phyloP scores from a whole-genome alignment of 345 rosid species.

The Bruguiera gymnorhiza region DNA sequence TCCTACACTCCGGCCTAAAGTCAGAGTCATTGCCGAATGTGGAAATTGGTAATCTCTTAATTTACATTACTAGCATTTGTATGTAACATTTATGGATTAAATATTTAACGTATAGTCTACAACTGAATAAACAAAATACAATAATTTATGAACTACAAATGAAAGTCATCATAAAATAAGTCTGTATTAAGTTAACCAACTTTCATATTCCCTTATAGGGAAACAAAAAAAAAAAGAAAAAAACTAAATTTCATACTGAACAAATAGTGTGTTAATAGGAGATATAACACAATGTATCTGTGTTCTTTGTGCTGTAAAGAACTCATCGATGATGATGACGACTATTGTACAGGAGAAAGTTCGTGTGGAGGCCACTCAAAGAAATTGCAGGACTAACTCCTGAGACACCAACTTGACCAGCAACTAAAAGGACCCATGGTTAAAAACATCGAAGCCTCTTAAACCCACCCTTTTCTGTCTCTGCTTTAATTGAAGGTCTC shows the following conservation, averaged over 20 bases:
- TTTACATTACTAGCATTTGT: not conserved
- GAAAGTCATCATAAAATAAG: no score
- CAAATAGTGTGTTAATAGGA: no score
- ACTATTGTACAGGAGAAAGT: slow-evolving; percentile 59
- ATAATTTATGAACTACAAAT: not conserved
- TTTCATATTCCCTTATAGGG: no score
- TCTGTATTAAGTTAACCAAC: no score
- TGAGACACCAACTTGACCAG: slow-evolving; percentile 22
- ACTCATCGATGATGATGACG: not conserved
- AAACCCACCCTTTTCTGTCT: not conserved
- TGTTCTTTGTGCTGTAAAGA: not conserved
- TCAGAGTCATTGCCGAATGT: slow-evolving; percentile 81
- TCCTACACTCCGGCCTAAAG: slow-evolving; percentile 79
- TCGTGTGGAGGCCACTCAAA: slow-evolving; percentile 79
- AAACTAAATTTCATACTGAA: not conserved
- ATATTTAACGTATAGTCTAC: not conserved
- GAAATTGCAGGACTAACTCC: slow-evolving; percentile 64
- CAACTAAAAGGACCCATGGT: not conserved
- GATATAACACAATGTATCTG: not conserved
- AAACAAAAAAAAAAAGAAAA: no score
- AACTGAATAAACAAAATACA: no score
- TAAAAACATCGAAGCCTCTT: not conserved
- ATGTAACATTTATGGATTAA: not conserved
- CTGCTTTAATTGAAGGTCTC: not conserved
- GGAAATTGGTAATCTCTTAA: slow-evolving; percentile 61